Conservation (phyloP, 805 yeast genomes). For the Lachancea kluyveri region DNA sequence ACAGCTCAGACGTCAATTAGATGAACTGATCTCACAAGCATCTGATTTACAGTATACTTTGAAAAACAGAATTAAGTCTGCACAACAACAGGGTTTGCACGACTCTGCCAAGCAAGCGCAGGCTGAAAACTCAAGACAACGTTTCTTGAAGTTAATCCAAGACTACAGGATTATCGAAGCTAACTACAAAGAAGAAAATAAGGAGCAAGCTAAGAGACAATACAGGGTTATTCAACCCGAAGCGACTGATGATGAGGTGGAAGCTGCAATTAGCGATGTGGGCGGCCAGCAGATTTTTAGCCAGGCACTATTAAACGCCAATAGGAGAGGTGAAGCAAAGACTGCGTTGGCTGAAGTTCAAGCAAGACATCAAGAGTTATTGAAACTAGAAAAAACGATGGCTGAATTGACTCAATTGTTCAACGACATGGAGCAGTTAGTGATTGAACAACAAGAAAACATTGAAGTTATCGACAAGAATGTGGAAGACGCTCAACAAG, state of each 20-base stretch:
- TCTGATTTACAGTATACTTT: conserved; percentile 68
- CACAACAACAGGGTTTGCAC: conserved; percentile 61
- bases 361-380: conserved; percentile 89
- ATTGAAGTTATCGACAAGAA: conserved; percentile 79
- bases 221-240: conserved; percentile 84
- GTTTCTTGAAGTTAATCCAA: conserved; percentile 80
- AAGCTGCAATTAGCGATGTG: conserved; percentile 76
- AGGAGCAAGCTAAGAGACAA: conserved; percentile 87
- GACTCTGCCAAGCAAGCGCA: conserved; percentile 84
- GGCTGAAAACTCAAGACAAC: conserved; percentile 80
- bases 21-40: conserved; percentile 70
- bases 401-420: conserved; percentile 91
- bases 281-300: conserved; percentile 90
- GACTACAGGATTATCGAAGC: conserved; percentile 83
- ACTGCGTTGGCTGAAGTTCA: conserved; percentile 94
- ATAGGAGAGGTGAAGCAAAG: conserved; percentile 91
- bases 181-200: conserved; percentile 75
- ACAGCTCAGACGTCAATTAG: conserved; percentile 67
- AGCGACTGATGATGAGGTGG: conserved; percentile 77
- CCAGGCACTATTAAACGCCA: conserved; percentile 81
- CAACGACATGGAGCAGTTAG: conserved; percentile 93
- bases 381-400: conserved; percentile 91
- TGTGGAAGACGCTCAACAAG: conserved; percentile 76
- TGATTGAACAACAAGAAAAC: conserved; percentile 88
- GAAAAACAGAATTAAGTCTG: conserved; percentile 68